Conservation (phyloP, 192 early-diverging fungal genomes). For the Irineochytrium annulatum region DNA sequence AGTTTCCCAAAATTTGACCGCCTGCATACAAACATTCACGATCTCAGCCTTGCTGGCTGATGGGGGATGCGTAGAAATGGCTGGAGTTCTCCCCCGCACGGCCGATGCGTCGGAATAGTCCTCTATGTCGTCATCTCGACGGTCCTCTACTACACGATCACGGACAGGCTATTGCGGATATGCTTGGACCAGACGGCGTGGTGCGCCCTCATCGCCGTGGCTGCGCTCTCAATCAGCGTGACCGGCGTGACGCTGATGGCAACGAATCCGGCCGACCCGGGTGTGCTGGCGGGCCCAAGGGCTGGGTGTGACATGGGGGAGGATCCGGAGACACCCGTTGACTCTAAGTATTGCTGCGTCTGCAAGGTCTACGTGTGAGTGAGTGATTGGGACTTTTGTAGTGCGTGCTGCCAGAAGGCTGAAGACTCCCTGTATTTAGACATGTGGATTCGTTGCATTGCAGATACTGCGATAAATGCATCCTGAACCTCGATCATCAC, state of each 20-base stretch:
- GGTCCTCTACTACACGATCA: background rate
- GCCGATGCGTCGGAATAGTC: background rate
- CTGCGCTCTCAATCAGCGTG: background rate
- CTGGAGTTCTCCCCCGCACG: constrained; percentile 6
- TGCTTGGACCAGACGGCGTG: background rate
- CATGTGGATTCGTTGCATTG: constrained; percentile 41
- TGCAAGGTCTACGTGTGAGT: constrained; percentile 11
- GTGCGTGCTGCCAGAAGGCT: background rate
- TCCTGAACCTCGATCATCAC: constrained; percentile 45
- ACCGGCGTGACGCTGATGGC: constrained; percentile 14
- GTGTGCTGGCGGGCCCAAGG: background rate
- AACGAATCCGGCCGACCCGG: constrained; percentile 26
- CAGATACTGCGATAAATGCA: constrained; percentile 49
- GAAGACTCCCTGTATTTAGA: background rate
- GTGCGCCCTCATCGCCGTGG: background rate
- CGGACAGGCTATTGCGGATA: background rate
- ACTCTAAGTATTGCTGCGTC: constrained; percentile 7
- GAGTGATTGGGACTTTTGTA: background rate
- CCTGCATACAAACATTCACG: too few relatives aligned
- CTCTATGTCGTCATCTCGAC: constrained; percentile 6
- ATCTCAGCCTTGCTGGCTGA: too few relatives aligned
- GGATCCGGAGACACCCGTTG: background rate
- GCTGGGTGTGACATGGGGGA: background rate
- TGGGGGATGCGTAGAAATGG: constrained; percentile 16
- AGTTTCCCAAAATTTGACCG: too few relatives aligned